Base-by-base conservation (phyloP, 2,329 filamentous ascomycete species). In the Neophaeococcomyces mojaviensis region DNA sequence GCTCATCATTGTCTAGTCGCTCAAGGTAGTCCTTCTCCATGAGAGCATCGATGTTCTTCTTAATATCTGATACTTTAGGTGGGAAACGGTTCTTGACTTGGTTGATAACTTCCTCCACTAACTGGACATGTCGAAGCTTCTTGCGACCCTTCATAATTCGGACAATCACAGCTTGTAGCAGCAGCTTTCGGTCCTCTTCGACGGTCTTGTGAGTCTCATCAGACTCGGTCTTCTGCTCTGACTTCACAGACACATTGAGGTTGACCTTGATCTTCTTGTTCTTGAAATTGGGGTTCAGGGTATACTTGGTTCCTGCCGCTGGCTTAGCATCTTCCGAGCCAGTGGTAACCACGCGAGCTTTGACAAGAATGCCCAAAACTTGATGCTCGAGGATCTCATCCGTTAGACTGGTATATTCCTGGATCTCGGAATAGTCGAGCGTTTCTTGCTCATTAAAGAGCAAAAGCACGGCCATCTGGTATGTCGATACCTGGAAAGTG, bases 71-170 rank as follows among this genome's bases (percentile, higher is more conserved):
- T 24, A 98, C 78, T 70, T 94, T 94, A 33, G 92, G 92, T 48
- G 88, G 82, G 68, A 98, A 98, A 33, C 92, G 86, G 34, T 81
- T 82, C 64, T 86, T 87, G 65, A 98, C 96, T 68, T 97, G 92
- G 61, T 83, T 84, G 65, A 98, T 97, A 19, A 89, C 94, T 69
- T 98, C 92, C 61, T 87, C 84, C 45, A 98, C 88, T 10, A 98
- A 82, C 62, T 92, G 85, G 51, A 84, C 82, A 69, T 98, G 90
- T 79, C 96, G 97, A 87, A 97, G 94, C 71, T 84, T 87, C 81
- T 98, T 97, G 50, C 92, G 84, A 3, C 90, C 94, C 74, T 98
- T 98, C 92, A 98, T 98, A 72, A 98, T 96, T 61, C 92, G 87
- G 47, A 98, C 92, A 65, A 98, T 97, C 19, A 90, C 89, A 52